These are phyloP conservation scores for Thymus quinquecostatus DNA, from an alignment of 257 asterid species.

Conservation along the genomic window DNA sequence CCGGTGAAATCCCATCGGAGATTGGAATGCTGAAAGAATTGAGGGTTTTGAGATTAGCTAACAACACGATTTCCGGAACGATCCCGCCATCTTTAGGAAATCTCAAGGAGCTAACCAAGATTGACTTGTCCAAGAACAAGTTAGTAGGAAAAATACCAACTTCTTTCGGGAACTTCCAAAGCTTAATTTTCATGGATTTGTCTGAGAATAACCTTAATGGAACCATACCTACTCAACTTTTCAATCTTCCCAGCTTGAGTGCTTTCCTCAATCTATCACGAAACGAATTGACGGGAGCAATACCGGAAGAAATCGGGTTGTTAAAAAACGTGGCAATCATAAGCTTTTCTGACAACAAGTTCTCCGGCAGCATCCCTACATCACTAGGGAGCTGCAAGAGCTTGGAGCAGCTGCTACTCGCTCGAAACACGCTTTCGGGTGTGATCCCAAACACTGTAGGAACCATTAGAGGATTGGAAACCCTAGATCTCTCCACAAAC, in stretches of 20 bases:
- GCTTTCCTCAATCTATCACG: slow-evolving; percentile 50
- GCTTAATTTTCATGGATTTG: slow-evolving; percentile 48
- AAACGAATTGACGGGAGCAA: slow-evolving; percentile 48
- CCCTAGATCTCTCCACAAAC: slow-evolving; percentile 61
- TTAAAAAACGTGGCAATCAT: slow-evolving; percentile 44
- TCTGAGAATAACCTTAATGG: slow-evolving; percentile 55
- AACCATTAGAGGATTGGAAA: slow-evolving; percentile 49
- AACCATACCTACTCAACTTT: slow-evolving; percentile 45
- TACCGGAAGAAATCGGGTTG: slow-evolving; percentile 49
- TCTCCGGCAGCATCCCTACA: slow-evolving; percentile 48
- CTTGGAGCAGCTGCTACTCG: slow-evolving; percentile 46
- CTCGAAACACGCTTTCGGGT: slow-evolving; percentile 50
- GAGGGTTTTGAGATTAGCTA: slow-evolving; percentile 39
- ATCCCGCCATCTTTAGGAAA: slow-evolving; percentile 56
- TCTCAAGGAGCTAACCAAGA: slow-evolving; percentile 41
- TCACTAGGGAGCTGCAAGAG: slow-evolving; percentile 52
- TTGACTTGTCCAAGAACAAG: slow-evolving; percentile 57
- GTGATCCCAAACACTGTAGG: slow-evolving; percentile 51
- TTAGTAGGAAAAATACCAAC: slow-evolving; percentile 51
- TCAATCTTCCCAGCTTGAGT: slow-evolving; percentile 47
- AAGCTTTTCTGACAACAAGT: slow-evolving; percentile 45
- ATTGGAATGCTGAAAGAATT: slow-evolving; percentile 47
- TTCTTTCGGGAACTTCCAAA: slow-evolving; percentile 39
- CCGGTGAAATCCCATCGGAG: slow-evolving; percentile 58
- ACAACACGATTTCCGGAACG: slow-evolving; percentile 47